A percentile compares a stretch with the other conserved stretches of the same genome.
phyloP scores from a whole-genome alignment of 2,329 filamentous ascomycete species.

The Epichloe elymi region DNA sequence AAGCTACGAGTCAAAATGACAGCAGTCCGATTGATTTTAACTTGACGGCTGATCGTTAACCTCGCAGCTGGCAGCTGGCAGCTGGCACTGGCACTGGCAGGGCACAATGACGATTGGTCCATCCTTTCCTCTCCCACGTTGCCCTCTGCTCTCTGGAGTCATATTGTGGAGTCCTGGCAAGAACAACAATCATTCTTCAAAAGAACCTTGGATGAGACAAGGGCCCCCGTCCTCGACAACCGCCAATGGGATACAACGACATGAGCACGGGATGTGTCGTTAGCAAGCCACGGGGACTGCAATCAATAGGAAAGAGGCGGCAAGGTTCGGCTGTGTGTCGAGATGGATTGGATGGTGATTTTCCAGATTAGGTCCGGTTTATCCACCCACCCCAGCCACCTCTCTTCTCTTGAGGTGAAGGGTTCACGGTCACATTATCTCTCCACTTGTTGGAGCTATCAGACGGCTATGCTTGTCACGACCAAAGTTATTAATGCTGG shows the following conservation, averaged over 20 bases:
- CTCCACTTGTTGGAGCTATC: background rate
- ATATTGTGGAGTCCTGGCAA: background rate
- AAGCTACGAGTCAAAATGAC: too few relatives aligned
- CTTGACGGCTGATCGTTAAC: background rate
- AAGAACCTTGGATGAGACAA: background rate
- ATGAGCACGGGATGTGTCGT: constrained; percentile 3
- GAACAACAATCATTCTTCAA: constrained; percentile 14
- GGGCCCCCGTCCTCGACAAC: background rate
- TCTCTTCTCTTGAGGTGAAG: constrained; percentile 1
- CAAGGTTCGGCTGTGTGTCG: background rate
- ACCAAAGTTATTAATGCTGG: background rate
- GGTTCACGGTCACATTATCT: constrained; percentile 1
- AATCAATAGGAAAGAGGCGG: background rate
- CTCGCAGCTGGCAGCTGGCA: background rate
- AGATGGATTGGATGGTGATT: background rate
- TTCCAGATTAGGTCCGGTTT: too few relatives aligned
- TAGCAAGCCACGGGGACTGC: background rate
- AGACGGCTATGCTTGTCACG: background rate
- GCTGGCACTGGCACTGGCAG: background rate
- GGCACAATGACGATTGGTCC: too few relatives aligned
- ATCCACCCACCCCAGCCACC: too few relatives aligned
- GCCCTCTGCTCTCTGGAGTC: too few relatives aligned
- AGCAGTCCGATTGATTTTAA: background rate
- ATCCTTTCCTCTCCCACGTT: background rate
- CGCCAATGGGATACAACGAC: constrained; percentile 2